Evolutionary conservation across 1,139 yeast genomes (phyloP).

Genomic region (Candida buenavistaensis): DNA sequence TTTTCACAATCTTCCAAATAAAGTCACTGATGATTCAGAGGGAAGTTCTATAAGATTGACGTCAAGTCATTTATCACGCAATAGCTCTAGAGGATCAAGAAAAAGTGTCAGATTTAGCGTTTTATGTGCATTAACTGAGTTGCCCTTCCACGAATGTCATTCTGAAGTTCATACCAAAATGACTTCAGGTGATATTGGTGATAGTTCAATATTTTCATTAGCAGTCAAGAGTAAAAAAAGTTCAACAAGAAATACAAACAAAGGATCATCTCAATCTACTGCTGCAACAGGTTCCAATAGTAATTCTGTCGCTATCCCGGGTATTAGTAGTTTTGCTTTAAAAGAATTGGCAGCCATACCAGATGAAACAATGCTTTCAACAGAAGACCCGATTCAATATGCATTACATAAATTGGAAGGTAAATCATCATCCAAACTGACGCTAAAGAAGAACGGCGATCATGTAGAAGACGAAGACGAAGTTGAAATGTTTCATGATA

Average conservation of each 20-base stretch:
- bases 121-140: conserved; percentile 41
- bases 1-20: conserved; percentile 33
- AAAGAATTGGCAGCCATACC: conserved; percentile 79
- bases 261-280: conserved; percentile 12
- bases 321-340: conserved; percentile 60
- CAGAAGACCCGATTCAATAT: conserved; percentile 61
- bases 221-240: conserved; percentile 23
- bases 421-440: conserved; percentile 26
- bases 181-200: conserved; percentile 26
- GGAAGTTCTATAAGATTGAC: conserved; percentile 12
- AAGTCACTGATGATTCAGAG: background rate
- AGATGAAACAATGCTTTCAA: conserved; percentile 65
- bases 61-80: conserved; percentile 12
- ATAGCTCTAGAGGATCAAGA: conserved; percentile 9
- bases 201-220: conserved; percentile 40
- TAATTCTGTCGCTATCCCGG: conserved; percentile 54
- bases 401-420: conserved; percentile 83
- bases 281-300: conserved; percentile 18
- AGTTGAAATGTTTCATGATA: conserved; percentile 21
- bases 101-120: conserved; percentile 40
- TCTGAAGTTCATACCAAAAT: conserved; percentile 7
- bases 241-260: conserved; percentile 20
- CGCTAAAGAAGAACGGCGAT: conserved; percentile 9
- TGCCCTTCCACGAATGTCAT: conserved; percentile 34
- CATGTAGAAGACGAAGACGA: conserved; percentile 9